phyloP scores from a whole-genome alignment of 164 flowering plant species.

The Annona squamosa region DNA sequence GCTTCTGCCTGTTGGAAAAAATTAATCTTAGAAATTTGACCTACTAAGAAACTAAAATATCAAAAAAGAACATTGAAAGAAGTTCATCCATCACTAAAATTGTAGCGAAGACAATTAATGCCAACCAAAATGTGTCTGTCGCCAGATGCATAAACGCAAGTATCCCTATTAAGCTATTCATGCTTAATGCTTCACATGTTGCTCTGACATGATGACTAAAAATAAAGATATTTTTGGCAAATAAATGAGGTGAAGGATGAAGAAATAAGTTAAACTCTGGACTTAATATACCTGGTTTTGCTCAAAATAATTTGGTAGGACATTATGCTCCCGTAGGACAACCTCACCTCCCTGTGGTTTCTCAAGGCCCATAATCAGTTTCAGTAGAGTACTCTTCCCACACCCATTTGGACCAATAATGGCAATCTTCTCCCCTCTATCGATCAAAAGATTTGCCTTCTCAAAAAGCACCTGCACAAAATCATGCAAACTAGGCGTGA shows the following conservation, averaged over 20 bases:
- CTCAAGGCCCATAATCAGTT: conserved; percentile 78
- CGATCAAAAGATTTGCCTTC: conserved; percentile 66
- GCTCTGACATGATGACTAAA: neutral
- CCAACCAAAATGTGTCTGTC: neutral
- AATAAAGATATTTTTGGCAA: neutral
- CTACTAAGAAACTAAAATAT: neutral
- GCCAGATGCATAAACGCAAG: neutral
- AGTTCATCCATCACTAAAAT: neutral
- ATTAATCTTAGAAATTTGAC: conserved; percentile 2
- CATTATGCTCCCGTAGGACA: conserved; percentile 86
- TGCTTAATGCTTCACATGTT: neutral
- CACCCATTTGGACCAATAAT: conserved; percentile 97
- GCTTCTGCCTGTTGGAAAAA: conserved; percentile 75
- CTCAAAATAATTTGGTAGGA: conserved; percentile 94
- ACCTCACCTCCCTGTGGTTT: conserved; percentile 76
- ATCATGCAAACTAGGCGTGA: neutral
- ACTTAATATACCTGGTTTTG: conserved; percentile 79
- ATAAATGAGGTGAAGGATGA: neutral
- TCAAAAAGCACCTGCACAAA: conserved; percentile 64
- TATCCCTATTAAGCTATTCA: neutral
- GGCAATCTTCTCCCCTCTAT: conserved; percentile 91
- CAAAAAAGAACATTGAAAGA: neutral
- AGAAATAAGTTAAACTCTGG: neutral
- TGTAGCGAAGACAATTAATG: neutral
- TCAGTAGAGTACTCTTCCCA: conserved; percentile 94